phyloP scores from a whole-genome alignment of 163 green algal genomes.

The Scenedesmus sp. region DNA sequence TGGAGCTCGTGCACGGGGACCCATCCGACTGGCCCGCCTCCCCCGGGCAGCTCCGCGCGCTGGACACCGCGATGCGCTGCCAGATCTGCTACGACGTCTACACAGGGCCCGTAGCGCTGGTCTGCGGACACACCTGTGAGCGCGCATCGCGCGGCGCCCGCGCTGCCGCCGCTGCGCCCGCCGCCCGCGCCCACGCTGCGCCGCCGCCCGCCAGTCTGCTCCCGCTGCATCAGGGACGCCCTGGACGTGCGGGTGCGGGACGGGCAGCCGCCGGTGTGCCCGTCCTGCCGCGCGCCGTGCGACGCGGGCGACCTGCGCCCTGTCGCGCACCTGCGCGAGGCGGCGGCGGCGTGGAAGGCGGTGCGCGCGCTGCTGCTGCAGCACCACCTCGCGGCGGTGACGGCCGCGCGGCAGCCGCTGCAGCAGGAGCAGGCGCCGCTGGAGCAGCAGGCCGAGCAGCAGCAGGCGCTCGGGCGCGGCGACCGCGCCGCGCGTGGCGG shows the following conservation, averaged over 20 bases:
- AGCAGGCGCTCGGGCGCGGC: too few species aligned
- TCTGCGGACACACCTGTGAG: conserved; percentile 44
- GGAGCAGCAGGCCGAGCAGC: conserved; percentile 1
- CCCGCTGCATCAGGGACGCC: conserved; percentile 27
- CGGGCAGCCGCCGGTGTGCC: conserved; percentile 3
- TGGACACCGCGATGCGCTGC: conserved; percentile 39
- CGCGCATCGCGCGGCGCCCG: too few species aligned
- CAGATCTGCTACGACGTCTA: conserved; percentile 30
- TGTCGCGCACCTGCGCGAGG: conserved; percentile 21
- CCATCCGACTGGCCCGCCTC: conserved; percentile 31
- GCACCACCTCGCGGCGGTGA: neutral
- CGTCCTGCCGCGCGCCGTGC: conserved; percentile 12
- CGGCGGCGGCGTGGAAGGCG: conserved; percentile 1
- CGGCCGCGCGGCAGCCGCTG: too few species aligned
- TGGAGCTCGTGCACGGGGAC: conserved; percentile 18
- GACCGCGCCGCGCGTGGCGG: too few species aligned
- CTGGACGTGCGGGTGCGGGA: conserved; percentile 14
- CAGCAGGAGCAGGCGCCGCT: conserved; percentile 11
- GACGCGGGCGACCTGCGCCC: conserved; percentile 36
- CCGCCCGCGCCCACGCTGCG: neutral
- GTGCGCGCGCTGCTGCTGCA: conserved; percentile 23
- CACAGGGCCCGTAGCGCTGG: conserved; percentile 26
- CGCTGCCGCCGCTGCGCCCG: neutral
- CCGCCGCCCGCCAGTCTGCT: conserved; percentile 37
- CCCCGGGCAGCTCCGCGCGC: neutral